Conservation (phyloP, 2,329 filamentous ascomycete species). For the Exserohilum rostratum region DNA sequence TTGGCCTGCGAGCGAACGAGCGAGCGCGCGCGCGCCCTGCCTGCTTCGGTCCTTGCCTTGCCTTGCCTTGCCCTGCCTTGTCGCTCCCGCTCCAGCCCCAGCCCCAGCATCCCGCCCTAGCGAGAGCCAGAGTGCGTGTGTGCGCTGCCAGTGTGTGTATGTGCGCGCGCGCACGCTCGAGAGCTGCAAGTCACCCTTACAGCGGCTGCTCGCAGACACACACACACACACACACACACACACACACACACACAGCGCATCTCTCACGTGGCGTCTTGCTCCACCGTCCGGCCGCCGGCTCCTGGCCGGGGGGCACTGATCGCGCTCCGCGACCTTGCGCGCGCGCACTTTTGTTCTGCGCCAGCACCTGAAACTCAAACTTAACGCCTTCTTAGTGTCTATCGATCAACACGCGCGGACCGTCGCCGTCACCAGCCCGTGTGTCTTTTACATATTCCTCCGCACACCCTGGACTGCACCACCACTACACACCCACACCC, state of each 20-base stretch:
- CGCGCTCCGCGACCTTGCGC: constrained; percentile 1
- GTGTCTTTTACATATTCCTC: constrained; percentile 5
- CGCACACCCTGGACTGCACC: constrained; percentile 6
- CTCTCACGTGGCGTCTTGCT: constrained; percentile 24
- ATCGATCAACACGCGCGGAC: constrained; percentile 15
- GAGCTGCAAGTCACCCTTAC: constrained; percentile 30
- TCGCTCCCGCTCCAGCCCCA: neutral
- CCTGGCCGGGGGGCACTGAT: constrained; percentile 22
- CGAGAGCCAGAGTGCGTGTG: neutral
- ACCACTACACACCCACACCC: neutral
- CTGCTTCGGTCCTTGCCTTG: neutral
- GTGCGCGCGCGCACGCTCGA: neutral
- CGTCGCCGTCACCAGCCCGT: constrained; percentile 7
- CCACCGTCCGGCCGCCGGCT: constrained; percentile 10
- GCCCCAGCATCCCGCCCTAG: neutral
- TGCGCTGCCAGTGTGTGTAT: neutral
- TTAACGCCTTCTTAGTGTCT: constrained; percentile 10
- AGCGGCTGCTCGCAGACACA: constrained; percentile 25
- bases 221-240: constrained; percentile 6
- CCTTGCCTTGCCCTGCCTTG: constrained; percentile 1
- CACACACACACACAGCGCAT: constrained; percentile 6
- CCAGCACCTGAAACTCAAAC: constrained; percentile 15
- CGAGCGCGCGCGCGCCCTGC: neutral
- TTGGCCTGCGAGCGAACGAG: neutral
- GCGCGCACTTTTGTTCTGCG: constrained; percentile 12